Conservation (phyloP, 768 basidiomycete species). For the Leccinum boreale region DNA sequence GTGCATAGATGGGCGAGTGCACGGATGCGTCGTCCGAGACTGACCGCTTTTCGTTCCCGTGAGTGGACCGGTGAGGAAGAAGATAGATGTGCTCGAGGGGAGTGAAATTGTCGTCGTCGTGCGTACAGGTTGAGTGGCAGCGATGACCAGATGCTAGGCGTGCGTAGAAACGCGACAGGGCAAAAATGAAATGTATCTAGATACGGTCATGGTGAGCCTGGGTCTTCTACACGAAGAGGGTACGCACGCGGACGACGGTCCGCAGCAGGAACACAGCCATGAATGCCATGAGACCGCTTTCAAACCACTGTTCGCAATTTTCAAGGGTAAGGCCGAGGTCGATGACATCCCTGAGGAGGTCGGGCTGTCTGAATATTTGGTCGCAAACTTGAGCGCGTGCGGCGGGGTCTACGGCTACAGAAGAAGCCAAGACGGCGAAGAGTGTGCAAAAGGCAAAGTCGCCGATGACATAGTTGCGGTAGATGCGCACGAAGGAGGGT, state of each 20-base stretch:
- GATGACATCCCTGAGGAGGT: slow-evolving; percentile 64
- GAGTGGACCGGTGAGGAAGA: slow-evolving; percentile 37
- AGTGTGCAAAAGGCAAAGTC: slow-evolving; percentile 71
- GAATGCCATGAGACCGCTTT: slow-evolving; percentile 57
- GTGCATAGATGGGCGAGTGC: slow-evolving; percentile 55
- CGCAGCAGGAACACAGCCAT: slow-evolving; percentile 58
- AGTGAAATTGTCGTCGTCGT: slow-evolving; percentile 22
- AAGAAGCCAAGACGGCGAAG: slow-evolving; percentile 52
- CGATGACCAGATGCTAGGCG: slow-evolving; percentile 46
- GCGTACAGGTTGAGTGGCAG: slow-evolving; percentile 4
- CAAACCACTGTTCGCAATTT: slow-evolving; percentile 80
- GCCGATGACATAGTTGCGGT: slow-evolving; percentile 78
- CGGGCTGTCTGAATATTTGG: slow-evolving; percentile 70
- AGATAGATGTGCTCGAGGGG: slow-evolving; percentile 62
- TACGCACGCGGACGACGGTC: slow-evolving; percentile 63
- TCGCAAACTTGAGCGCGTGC: slow-evolving; percentile 67
- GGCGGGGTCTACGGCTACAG: slow-evolving; percentile 53
- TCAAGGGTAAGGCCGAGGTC: slow-evolving; percentile 74
- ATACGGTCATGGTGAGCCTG: slow-evolving; percentile 1
- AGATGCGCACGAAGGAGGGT: slow-evolving; percentile 67
- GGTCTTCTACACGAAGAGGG: background rate
- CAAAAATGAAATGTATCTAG: slow-evolving; percentile 75
- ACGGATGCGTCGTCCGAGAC: background rate
- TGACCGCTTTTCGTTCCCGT: slow-evolving; percentile 5
- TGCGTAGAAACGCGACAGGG: slow-evolving; percentile 63